phyloP scores from a whole-genome alignment of 148 eudicot species.

The Amaranthus hypochondriacus region DNA sequence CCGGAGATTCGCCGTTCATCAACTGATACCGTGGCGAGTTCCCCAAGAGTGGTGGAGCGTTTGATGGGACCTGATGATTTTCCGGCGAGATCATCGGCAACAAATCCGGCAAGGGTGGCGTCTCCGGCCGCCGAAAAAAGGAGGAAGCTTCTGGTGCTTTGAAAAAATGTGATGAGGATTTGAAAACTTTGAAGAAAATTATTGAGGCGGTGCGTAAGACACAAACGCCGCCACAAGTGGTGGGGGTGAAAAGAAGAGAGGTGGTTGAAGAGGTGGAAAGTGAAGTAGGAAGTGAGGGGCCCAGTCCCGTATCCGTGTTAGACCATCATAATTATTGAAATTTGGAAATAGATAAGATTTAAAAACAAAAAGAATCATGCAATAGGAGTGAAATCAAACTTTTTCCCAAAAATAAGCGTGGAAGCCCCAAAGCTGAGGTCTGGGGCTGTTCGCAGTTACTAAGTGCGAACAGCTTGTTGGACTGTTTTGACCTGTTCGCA shows the following conservation, averaged over 20 bases:
- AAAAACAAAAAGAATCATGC: no score
- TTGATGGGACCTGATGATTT: conserved; percentile 37
- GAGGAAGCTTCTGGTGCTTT: conserved; percentile 51
- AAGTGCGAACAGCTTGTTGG: no score
- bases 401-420: no score
- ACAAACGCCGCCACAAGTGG: conserved; percentile 13
- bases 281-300: conserved; percentile 25
- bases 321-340: conserved; percentile 26
- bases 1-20: conserved; percentile 38
- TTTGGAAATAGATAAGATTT: no score
- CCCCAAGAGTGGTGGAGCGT: conserved; percentile 39
- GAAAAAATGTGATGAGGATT: conserved; percentile 77
- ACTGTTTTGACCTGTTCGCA: no score
- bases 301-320: conserved; percentile 51
- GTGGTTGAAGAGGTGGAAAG: conserved; percentile 11
- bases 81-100: neutral
- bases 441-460: no score
- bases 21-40: neutral
- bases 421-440: no score
- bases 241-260: conserved; percentile 12
- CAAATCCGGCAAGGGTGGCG: neutral
- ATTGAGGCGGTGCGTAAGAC: conserved; percentile 42
- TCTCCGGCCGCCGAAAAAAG: conserved; percentile 42
- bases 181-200: conserved; percentile 49
- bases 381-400: no score